These are phyloP conservation scores for Pelagophyceae sp. DNA, from an alignment of 352 stramenopile species.

Conservation along the genomic window DNA sequence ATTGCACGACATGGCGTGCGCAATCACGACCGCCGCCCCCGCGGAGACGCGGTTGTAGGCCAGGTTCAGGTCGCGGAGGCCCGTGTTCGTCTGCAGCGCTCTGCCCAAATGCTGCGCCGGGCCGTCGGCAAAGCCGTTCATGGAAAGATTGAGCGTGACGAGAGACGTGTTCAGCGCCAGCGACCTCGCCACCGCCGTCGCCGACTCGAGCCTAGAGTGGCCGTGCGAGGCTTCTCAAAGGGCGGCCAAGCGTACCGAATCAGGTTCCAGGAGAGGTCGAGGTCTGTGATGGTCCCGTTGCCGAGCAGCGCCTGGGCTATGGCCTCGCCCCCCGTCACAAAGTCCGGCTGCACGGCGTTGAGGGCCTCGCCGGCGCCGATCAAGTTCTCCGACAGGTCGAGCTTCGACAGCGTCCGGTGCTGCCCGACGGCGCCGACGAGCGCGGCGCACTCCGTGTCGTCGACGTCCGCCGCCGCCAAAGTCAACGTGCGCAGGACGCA, in stretches of 20 bases:
- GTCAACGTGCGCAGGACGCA: constrained; percentile 61
- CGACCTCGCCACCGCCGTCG: constrained; percentile 28
- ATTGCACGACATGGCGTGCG: constrained; percentile 35
- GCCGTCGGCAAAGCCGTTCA: constrained; percentile 39
- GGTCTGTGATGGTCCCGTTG: constrained; percentile 61
- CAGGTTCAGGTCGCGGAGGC: constrained; percentile 36
- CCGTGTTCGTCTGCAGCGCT: constrained; percentile 32
- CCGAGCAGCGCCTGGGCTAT: constrained; percentile 67
- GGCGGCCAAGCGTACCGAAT: too few species aligned
- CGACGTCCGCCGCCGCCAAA: constrained; percentile 61
- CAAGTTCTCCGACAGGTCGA: constrained; percentile 67
- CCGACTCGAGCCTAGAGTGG: constrained; percentile 51
- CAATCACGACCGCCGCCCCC: constrained; percentile 36
- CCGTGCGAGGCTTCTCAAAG: too few species aligned
- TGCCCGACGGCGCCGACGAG: constrained; percentile 57
- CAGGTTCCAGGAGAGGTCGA: constrained; percentile 76
- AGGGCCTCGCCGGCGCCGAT: constrained; percentile 70
- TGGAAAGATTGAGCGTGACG: constrained; percentile 34
- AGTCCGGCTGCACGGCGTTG: constrained; percentile 68
- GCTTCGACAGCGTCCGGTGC: constrained; percentile 58
- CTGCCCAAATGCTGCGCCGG: constrained; percentile 31
- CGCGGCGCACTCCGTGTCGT: constrained; percentile 57
- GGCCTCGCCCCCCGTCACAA: constrained; percentile 68
- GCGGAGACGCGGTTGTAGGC: constrained; percentile 41
- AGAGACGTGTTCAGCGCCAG: constrained; percentile 35